A percentile compares a stretch with the other conserved stretches of the same genome.
phyloP scores from a whole-genome alignment of 2,329 filamentous ascomycete species.

The Penicillium sp. region DNA sequence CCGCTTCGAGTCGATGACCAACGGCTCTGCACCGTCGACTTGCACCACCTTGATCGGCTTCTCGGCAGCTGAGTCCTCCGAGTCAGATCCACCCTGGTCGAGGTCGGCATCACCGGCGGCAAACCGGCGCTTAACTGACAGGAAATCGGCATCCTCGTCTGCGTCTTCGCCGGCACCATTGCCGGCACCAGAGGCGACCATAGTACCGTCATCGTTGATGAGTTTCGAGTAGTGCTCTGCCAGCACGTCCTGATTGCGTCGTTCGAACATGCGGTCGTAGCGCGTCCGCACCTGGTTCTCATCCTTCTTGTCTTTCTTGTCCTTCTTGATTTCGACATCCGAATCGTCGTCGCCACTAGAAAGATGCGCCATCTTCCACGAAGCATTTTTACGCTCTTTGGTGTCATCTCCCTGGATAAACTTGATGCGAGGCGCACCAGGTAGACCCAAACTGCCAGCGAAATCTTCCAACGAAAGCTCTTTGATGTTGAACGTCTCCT shows the following conservation, averaged over 20 bases:
- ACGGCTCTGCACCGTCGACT: constrained; percentile 63
- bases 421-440: constrained; percentile 88
- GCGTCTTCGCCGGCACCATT: constrained; percentile 47
- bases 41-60: constrained; percentile 43
- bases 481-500: constrained; percentile 82
- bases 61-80: constrained; percentile 44
- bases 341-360: constrained; percentile 58
- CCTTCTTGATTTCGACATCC: constrained; percentile 45
- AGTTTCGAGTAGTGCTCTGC: constrained; percentile 92
- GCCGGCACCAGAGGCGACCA: constrained; percentile 34
- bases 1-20: constrained; percentile 89
- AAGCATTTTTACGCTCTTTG: constrained; percentile 83
- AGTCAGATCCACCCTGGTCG: constrained; percentile 37
- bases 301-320: constrained; percentile 59
- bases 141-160: constrained; percentile 74
- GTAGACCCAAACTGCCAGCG: constrained; percentile 79
- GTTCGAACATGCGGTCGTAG: constrained; percentile 96
- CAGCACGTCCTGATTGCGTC: constrained; percentile 90
- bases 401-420: constrained; percentile 87
- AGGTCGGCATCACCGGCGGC: constrained; percentile 63
- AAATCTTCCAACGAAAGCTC: constrained; percentile 81
- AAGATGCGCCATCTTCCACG: constrained; percentile 62
- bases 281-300: constrained; percentile 73
- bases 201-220: constrained; percentile 60
- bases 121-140: constrained; percentile 85